Percentiles rank a stretch among this genome's conserved stretches.
Conservation (phyloP, 75 land plant genomes). For the Pinus taeda region DNA sequence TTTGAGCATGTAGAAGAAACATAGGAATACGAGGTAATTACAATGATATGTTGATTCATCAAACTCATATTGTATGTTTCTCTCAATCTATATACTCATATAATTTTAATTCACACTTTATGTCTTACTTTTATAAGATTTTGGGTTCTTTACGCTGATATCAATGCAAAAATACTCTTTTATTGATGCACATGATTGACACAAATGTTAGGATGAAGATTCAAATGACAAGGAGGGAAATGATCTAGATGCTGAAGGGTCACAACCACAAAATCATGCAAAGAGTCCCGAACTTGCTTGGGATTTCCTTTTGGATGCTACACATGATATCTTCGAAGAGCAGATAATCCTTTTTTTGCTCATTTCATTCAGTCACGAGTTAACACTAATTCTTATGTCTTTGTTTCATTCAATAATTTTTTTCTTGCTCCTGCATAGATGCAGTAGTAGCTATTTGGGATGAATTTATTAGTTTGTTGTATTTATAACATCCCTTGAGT, state of each 20-base stretch:
- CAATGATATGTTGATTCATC: not conserved
- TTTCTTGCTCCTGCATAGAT: not conserved
- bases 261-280: slow-evolving; percentile 97
- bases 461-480: not conserved
- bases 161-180: not conserved
- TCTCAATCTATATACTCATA: no score
- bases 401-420: not conserved
- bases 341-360: slow-evolving; percentile 53
- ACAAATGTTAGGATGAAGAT: slow-evolving; percentile 79
- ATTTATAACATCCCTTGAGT: no score
- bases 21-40: slow-evolving; percentile 92
- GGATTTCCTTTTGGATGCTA: slow-evolving; percentile 92
- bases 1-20: slow-evolving; percentile 99
- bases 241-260: slow-evolving; percentile 91
- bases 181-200: not conserved
- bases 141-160: no score
- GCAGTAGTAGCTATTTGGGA: not conserved
- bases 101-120: no score
- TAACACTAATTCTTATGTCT: not conserved
- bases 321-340: slow-evolving; percentile 96
- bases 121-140: no score
- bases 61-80: not conserved
- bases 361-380: not conserved
- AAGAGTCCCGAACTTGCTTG: slow-evolving; percentile 99
- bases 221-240: slow-evolving; percentile 88